These are phyloP conservation scores for Mycoemilia scoparia DNA, from an alignment of 192 early-diverging fungal genomes.

Conservation along the genomic window DNA sequence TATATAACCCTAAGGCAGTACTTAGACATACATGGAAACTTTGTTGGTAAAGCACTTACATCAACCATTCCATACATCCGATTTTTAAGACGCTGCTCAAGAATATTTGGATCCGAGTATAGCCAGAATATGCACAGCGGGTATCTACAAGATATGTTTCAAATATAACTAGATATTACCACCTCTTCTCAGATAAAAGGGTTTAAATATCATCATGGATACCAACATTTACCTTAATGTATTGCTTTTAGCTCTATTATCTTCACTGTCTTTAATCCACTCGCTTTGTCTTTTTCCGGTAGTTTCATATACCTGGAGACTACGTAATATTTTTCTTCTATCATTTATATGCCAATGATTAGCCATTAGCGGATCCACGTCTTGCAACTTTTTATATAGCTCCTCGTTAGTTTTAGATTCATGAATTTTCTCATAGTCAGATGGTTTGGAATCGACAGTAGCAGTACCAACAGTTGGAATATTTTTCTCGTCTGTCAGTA, in stretches of 20 bases:
- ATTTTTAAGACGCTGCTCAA: constrained; percentile 62
- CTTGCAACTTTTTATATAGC: constrained; percentile 46
- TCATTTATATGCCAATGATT: constrained; percentile 81
- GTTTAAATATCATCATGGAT: background rate
- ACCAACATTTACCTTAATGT: no score
- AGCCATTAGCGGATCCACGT: constrained; percentile 73
- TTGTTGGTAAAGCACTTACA: constrained; percentile 23
- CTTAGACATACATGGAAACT: background rate
- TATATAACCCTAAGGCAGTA: constrained; percentile 3
- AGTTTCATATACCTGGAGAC: constrained; percentile 60
- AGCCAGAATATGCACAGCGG: constrained; percentile 75
- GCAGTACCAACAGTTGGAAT: constrained; percentile 1
- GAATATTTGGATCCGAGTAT: constrained; percentile 41
- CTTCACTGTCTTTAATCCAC: constrained; percentile 49
- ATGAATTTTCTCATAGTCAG: constrained; percentile 7
- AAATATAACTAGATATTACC: constrained; percentile 4
- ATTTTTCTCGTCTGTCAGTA: constrained; percentile 9
- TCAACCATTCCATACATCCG: constrained; percentile 82
- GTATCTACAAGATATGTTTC: no score
- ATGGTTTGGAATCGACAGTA: constrained; percentile 2
- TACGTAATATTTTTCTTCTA: constrained; percentile 65
- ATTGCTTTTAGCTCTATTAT: constrained; percentile 19
- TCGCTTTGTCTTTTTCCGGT: constrained; percentile 61
- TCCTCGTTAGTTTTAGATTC: constrained; percentile 22
- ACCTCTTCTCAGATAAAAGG: constrained; percentile 2